Evolutionary conservation across 1,284 basidiomycete species (phyloP).

Genomic region (Meripilus lineatus): DNA sequence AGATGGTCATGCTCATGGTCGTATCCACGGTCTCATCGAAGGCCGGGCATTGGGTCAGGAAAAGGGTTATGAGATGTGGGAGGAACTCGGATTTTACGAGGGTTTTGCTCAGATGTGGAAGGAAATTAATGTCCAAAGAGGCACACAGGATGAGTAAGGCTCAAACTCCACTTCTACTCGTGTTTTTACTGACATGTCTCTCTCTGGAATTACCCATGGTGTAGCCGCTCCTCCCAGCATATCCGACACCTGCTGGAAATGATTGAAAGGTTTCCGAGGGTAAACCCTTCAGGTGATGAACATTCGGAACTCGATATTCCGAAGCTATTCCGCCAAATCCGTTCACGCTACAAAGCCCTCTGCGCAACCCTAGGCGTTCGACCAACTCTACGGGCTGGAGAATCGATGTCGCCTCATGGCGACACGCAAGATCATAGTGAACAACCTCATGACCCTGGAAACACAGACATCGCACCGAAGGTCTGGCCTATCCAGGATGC

Average conservation of each 20-base stretch:
- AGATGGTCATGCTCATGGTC: constrained; percentile 80
- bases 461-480: constrained; percentile 11
- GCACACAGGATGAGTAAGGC: constrained; percentile 45
- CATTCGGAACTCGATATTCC: constrained; percentile 64
- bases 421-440: constrained; percentile 11
- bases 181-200: constrained; percentile 5
- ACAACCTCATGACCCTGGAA: constrained; percentile 4
- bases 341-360: constrained; percentile 82
- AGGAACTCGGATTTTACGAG: constrained; percentile 91
- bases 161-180: neutral
- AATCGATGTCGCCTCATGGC: constrained; percentile 12
- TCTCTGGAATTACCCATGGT: constrained; percentile 2
- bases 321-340: constrained; percentile 77
- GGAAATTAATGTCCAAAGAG: constrained; percentile 37
- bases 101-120: constrained; percentile 78
- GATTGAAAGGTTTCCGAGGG: constrained; percentile 70
- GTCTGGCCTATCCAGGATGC: constrained; percentile 13
- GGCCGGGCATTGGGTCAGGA: constrained; percentile 87
- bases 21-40: constrained; percentile 87
- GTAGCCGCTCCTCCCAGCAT: constrained; percentile 61
- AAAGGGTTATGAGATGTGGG: constrained; percentile 95
- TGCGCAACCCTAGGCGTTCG: constrained; percentile 81
- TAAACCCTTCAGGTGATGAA: constrained; percentile 55
- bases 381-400: constrained; percentile 47
- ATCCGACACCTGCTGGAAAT: constrained; percentile 66